phyloP scores from a whole-genome alignment of 805 yeast species.

The Ogataea zsoltii region DNA sequence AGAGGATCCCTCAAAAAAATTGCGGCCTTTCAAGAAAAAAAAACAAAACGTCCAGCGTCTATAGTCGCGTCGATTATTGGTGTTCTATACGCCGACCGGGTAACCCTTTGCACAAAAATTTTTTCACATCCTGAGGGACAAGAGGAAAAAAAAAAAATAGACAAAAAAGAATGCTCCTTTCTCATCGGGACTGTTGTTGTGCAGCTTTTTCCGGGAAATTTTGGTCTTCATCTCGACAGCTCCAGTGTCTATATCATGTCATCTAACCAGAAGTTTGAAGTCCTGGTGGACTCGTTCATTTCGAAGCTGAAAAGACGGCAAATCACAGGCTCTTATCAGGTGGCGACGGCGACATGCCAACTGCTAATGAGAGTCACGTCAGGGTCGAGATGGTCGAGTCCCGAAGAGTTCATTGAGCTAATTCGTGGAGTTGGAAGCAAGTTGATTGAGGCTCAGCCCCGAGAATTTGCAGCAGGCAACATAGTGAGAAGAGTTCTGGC shows the following conservation, averaged over 20 bases:
- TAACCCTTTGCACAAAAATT: neutral
- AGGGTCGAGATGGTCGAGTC: conserved; percentile 81
- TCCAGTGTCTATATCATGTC: no score
- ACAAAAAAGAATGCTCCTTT: neutral
- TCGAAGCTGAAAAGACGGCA: conserved; percentile 78
- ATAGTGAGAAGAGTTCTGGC: conserved; percentile 88
- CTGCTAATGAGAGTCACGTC: conserved; percentile 85
- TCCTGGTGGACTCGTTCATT: conserved; percentile 34
- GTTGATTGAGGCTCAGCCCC: conserved; percentile 79
- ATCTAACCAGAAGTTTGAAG: conserved; percentile 29
- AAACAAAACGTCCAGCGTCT: neutral
- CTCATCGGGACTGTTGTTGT: no score
- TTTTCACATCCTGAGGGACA: neutral
- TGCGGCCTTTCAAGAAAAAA: no score
- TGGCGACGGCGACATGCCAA: conserved; percentile 87
- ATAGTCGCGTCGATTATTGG: neutral
- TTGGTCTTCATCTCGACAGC: no score
- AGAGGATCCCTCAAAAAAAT: neutral
- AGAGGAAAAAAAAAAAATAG: neutral
- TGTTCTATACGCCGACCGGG: neutral
- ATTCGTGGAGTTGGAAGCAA: conserved; percentile 73
- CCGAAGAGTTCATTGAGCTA: conserved; percentile 68
- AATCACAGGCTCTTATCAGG: conserved; percentile 73
- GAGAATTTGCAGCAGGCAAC: conserved; percentile 87
- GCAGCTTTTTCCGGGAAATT: no score